phyloP scores from a whole-genome alignment of 2,329 filamentous ascomycete genomes.

The Aureobasidium sp. region DNA sequence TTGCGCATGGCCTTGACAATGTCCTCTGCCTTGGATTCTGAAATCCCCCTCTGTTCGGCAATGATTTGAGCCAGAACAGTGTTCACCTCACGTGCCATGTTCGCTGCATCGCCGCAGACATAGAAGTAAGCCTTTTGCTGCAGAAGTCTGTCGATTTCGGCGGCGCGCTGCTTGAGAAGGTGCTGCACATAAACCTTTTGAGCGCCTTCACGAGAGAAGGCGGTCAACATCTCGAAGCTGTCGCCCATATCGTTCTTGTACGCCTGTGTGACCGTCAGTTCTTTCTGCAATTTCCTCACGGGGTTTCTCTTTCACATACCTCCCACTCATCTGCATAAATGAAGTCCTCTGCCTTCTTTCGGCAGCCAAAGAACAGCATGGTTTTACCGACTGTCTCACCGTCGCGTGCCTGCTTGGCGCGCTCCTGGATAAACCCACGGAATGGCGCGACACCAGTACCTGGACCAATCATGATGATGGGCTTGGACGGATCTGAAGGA shows the following conservation, averaged over 20 bases:
- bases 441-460: conserved; percentile 96
- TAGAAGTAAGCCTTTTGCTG: conserved; percentile 89
- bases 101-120: conserved; percentile 93
- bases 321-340: conserved; percentile 88
- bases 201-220: conserved; percentile 81
- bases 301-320: conserved; percentile 47
- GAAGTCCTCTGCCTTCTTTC: conserved; percentile 82
- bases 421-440: conserved; percentile 89
- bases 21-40: conserved; percentile 84
- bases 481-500: conserved; percentile 87
- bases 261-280: conserved; percentile 45
- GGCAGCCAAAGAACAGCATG: conserved; percentile 90
- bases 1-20: conserved; percentile 95
- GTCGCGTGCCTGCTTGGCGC: conserved; percentile 70
- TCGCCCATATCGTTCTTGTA: conserved; percentile 78
- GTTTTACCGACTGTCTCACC: conserved; percentile 81
- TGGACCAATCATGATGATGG: conserved; percentile 91
- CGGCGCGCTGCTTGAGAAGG: conserved; percentile 70
- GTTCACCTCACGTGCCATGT: conserved; percentile 54
- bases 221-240: conserved; percentile 81
- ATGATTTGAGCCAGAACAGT: conserved; percentile 80
- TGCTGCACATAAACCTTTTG: conserved; percentile 98
- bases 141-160: conserved; percentile 80
- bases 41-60: conserved; percentile 69
- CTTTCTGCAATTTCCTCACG: not conserved